Base-by-base conservation (phyloP, 192 early-diverging fungal species). In the Podila horticola region DNA sequence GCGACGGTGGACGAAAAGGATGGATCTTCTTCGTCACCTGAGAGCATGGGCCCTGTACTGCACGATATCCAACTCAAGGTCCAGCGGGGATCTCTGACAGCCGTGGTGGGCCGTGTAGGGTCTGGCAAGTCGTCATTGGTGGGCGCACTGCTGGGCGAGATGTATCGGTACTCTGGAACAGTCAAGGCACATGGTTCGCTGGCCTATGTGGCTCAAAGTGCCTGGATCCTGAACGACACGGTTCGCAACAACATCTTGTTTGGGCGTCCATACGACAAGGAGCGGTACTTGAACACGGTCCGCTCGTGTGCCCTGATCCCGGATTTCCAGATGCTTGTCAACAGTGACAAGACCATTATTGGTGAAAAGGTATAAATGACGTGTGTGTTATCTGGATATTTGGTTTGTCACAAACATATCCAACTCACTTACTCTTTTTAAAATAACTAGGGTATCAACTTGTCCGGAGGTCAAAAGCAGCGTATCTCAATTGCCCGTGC, bases 141-240 rank as follows among this genome's bases (percentile, higher is more conserved):
- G 2, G 76, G 74, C 10, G 86, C 88, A 2, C 58, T 89, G 6
- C 67, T 90, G 15, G 86, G 85, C 1, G 86, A 89, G 65, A 86
- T 91, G 88, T 69, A 85, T 62, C 58, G 65, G 26, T 82, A 85
- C 38, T 49, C 67, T 13, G 84, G 84, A 3, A 15, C 63, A 2
- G 68, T 79, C 24, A 61, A 34, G 12, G 67, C 76, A 0, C 64
- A 59, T 64, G 76, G 76, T 5, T 81, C 76, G 0, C 15, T 81
- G 41, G 76, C 76, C 30, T 81, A 72, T 71, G 88, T 86, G 2
- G 52, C 85, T 1, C 88, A 93, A 60, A 82, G 85, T 58, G 90
- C 98, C 6, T 99, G 97, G 97, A 95, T 99, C 63, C 91, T 97
- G 91, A 99, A 99, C 66, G 92, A 91, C 11, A 95, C 93, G 5